These are phyloP conservation scores for Agrocybe praecox DNA, from an alignment of 768 basidiomycete species.

Conservation along the genomic window DNA sequence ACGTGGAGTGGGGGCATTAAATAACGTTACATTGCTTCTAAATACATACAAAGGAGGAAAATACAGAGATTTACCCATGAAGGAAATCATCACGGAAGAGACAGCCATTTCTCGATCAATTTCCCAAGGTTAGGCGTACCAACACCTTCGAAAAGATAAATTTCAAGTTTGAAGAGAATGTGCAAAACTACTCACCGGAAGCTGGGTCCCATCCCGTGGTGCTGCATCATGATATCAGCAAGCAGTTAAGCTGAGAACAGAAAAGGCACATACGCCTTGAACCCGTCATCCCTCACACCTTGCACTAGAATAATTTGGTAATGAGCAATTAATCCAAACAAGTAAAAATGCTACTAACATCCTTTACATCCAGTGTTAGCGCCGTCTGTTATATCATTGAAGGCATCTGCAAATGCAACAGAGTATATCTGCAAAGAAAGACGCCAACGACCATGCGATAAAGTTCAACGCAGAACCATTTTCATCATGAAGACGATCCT, in stretches of 20 bases:
- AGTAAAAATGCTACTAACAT: conserved; percentile 18
- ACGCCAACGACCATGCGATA: conserved; percentile 23
- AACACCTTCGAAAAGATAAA: conserved; percentile 25
- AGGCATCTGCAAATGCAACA: conserved; percentile 32
- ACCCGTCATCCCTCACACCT: conserved; percentile 33
- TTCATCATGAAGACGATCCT: background rate
- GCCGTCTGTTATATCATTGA: conserved; percentile 40
- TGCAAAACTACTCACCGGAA: conserved; percentile 25
- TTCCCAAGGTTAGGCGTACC: conserved; percentile 46
- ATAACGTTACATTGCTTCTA: too few species aligned
- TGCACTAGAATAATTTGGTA: conserved; percentile 25
- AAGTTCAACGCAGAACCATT: background rate
- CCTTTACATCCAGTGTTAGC: conserved; percentile 50
- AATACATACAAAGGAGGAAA: too few species aligned
- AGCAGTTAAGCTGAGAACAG: background rate
- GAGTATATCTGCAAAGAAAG: conserved; percentile 19
- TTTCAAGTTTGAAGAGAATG: background rate
- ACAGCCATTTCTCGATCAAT: conserved; percentile 39
- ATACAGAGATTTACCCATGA: background rate
- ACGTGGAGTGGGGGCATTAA: too few species aligned
- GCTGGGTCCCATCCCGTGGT: conserved; percentile 47
- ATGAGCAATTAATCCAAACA: background rate
- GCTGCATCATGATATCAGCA: conserved; percentile 14
- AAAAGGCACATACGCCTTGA: conserved; percentile 30
- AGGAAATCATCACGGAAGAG: conserved; percentile 25